A percentile compares a stretch with the other conserved stretches of the same genome.
Evolutionary conservation across 352 stramenopile species (phyloP).

Genomic region (Globisporangium apiculatum): DNA sequence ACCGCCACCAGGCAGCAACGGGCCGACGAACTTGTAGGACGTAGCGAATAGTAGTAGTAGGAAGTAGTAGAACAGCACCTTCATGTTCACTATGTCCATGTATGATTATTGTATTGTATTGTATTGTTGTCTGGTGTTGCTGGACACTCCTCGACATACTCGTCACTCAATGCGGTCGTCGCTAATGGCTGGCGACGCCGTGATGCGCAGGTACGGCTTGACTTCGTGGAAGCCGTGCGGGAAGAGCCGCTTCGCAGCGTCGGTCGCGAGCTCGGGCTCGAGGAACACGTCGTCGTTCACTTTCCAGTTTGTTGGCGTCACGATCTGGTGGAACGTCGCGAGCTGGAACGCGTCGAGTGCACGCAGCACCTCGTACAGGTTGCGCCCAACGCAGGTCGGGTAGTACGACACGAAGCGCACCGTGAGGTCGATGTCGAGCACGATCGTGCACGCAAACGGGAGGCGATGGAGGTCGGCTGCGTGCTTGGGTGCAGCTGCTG

Average conservation of each 20-base stretch:
- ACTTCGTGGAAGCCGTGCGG: conserved; percentile 79
- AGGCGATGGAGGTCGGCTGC: conserved; percentile 44
- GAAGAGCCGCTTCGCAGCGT: conserved; percentile 75
- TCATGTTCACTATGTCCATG: conserved; percentile 7
- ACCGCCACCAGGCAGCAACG: neutral
- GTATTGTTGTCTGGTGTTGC: too few relatives aligned
- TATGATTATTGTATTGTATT: neutral
- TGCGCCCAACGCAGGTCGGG: conserved; percentile 59
- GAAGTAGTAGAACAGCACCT: conserved; percentile 1
- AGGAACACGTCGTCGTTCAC: conserved; percentile 83
- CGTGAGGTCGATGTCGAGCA: conserved; percentile 72
- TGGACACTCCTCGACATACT: conserved; percentile 18
- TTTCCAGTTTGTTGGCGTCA: conserved; percentile 82
- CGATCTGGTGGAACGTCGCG: conserved; percentile 64
- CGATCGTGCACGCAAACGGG: conserved; percentile 55
- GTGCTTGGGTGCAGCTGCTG: conserved; percentile 30
- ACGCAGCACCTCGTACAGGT: conserved; percentile 76
- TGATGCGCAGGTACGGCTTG: conserved; percentile 73
- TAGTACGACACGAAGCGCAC: conserved; percentile 62
- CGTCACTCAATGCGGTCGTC: conserved; percentile 18
- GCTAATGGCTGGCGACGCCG: conserved; percentile 52
- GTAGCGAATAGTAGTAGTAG: neutral
- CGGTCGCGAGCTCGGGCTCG: conserved; percentile 50
- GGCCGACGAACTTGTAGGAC: neutral
- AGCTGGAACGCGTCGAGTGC: conserved; percentile 67